Evolutionary conservation across 2,329 filamentous ascomycete species (phyloP).

Genomic region (Setomelanomma holmii): DNA sequence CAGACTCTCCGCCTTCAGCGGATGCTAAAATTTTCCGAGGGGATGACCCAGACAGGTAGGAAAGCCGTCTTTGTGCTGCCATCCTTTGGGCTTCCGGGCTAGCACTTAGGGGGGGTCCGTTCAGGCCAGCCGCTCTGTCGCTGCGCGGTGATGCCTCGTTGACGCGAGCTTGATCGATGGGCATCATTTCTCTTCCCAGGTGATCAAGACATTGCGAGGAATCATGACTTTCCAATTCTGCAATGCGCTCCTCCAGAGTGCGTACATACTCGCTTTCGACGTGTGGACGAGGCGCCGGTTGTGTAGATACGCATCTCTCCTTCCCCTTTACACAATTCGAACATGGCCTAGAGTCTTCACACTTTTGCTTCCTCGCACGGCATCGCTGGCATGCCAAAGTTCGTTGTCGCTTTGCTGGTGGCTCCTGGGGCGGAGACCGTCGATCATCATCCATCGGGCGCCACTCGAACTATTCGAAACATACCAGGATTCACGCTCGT

Average conservation of each 20-base stretch:
- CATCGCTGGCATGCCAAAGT: constrained; percentile 64
- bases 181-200: background rate
- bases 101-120: background rate
- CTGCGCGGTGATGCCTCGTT: background rate
- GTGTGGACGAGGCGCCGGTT: constrained; percentile 14
- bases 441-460: constrained; percentile 13
- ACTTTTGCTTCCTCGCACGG: constrained; percentile 31
- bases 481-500: no score
- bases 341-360: constrained; percentile 28
- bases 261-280: constrained; percentile 27
- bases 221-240: constrained; percentile 23
- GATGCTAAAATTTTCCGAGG: constrained; percentile 7
- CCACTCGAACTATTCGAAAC: no score
- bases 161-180: background rate
- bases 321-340: constrained; percentile 80
- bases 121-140: background rate
- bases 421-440: constrained; percentile 8
- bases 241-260: constrained; percentile 22
- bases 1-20: constrained; percentile 8
- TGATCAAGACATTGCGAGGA: constrained; percentile 23
- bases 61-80: constrained; percentile 1
- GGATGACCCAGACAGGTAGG: constrained; percentile 10
- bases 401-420: constrained; percentile 19
- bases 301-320: constrained; percentile 63
- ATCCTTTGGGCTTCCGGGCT: background rate